Percentiles rank a stretch among this genome's conserved stretches.
These are phyloP conservation scores for Macrotyloma uniflorum DNA, from an alignment of 306 rosid species.

Conservation along the genomic window DNA sequence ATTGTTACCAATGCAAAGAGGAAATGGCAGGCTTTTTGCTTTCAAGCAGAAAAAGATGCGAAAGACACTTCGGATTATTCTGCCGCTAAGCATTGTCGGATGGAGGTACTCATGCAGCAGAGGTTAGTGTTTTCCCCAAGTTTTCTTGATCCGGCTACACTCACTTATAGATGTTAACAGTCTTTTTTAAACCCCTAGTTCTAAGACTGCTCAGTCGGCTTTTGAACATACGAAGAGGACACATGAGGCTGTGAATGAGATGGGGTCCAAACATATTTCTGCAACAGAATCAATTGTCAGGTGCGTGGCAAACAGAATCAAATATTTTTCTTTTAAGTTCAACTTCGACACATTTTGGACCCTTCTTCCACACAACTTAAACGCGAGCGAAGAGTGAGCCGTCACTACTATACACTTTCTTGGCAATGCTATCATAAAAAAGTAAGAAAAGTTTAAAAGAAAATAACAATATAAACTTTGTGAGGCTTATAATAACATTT, in stretches of 20 bases:
- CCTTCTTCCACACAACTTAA: no score
- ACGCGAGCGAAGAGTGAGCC: no score
- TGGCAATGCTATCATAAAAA: no score
- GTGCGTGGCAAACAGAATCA: conserved; percentile 53
- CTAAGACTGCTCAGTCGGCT: conserved; percentile 60
- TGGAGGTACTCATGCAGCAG: conserved; percentile 81
- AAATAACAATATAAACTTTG: no score
- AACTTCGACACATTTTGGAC: no score
- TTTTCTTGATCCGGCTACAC: background rate
- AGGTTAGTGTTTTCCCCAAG: conserved; percentile 45
- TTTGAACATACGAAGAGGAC: conserved; percentile 65
- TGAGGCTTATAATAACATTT: no score
- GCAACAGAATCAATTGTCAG: conserved; percentile 66
- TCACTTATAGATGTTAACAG: conserved; percentile 10
- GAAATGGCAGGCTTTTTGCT: conserved; percentile 82
- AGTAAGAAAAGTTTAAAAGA: no score
- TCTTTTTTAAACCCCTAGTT: conserved; percentile 44
- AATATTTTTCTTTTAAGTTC: no score
- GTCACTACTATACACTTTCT: no score
- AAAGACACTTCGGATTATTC: conserved; percentile 78
- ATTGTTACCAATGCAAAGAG: conserved; percentile 74
- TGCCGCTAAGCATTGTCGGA: conserved; percentile 88
- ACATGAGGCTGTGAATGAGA: conserved; percentile 65
- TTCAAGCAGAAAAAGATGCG: conserved; percentile 71
- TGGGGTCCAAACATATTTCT: conserved; percentile 59